These are phyloP conservation scores for Neonectria coccinea DNA, from an alignment of 2,329 filamentous ascomycete genomes.

Conservation along the genomic window DNA sequence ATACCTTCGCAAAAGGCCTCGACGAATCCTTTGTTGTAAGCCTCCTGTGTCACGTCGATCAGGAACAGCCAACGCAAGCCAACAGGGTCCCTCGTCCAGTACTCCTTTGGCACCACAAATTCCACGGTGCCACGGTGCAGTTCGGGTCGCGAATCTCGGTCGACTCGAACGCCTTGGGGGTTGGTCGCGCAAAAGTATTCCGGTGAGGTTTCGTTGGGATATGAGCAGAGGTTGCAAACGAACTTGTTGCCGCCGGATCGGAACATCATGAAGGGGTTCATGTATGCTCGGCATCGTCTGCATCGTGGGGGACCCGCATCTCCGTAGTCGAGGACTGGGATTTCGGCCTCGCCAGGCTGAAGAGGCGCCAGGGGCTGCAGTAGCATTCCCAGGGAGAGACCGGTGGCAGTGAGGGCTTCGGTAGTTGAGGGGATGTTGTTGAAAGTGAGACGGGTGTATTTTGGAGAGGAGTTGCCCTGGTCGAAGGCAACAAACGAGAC, in stretches of 20 bases:
- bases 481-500: slow-evolving; percentile 94
- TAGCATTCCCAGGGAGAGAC: slow-evolving; percentile 86
- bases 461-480: slow-evolving; percentile 96
- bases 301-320: slow-evolving; percentile 91
- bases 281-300: slow-evolving; percentile 92
- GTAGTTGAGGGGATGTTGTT: slow-evolving; percentile 90
- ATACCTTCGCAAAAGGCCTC: slow-evolving; percentile 93
- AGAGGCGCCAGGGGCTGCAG: slow-evolving; percentile 88
- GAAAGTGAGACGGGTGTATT: slow-evolving; percentile 89
- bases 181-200: slow-evolving; percentile 96
- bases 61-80: slow-evolving; percentile 90
- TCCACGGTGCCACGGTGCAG: slow-evolving; percentile 93
- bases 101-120: slow-evolving; percentile 97
- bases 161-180: slow-evolving; percentile 85
- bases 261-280: slow-evolving; percentile 99
- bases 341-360: slow-evolving; percentile 84
- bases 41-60: slow-evolving; percentile 92
- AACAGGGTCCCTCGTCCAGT: slow-evolving; percentile 95
- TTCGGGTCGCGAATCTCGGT: slow-evolving; percentile 90
- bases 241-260: slow-evolving; percentile 93
- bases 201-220: slow-evolving; percentile 91
- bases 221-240: slow-evolving; percentile 97
- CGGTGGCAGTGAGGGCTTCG: slow-evolving; percentile 84
- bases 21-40: slow-evolving; percentile 89
- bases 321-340: slow-evolving; percentile 96